Conservation (phyloP, 2,329 filamentous ascomycete species). For the Beauveria asiatica region DNA sequence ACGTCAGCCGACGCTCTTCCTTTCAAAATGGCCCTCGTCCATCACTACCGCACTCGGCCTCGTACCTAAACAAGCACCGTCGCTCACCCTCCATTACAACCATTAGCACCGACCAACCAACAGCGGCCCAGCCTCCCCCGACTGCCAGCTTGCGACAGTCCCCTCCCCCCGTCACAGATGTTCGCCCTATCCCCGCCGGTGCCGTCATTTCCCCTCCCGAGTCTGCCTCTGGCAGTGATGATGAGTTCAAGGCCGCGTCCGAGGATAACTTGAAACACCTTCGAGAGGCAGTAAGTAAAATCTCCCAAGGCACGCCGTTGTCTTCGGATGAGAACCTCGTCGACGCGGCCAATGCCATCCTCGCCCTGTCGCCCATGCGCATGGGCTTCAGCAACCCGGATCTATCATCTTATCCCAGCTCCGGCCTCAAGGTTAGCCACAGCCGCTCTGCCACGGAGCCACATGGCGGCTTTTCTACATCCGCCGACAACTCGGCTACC, state of each 20-base stretch:
- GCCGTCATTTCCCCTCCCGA: slow-evolving; percentile 89
- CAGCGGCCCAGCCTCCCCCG: slow-evolving; percentile 26
- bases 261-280: slow-evolving; percentile 56
- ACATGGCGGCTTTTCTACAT: slow-evolving; percentile 36
- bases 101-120: slow-evolving; percentile 34
- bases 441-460: slow-evolving; percentile 49
- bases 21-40: slow-evolving; percentile 43
- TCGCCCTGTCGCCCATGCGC: slow-evolving; percentile 24
- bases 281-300: slow-evolving; percentile 73
- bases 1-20: slow-evolving; percentile 50
- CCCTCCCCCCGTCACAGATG: slow-evolving; percentile 70
- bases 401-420: slow-evolving; percentile 31
- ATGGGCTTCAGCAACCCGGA: slow-evolving; percentile 40
- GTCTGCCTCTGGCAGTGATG: slow-evolving; percentile 76
- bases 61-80: slow-evolving; percentile 56
- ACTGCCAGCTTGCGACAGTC: slow-evolving; percentile 68
- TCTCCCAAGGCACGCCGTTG: slow-evolving; percentile 39
- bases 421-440: slow-evolving; percentile 34
- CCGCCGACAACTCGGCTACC: slow-evolving; percentile 40
- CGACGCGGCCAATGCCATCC: slow-evolving; percentile 14
- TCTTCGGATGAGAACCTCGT: slow-evolving; percentile 50
- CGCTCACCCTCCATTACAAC: slow-evolving; percentile 43
- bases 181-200: slow-evolving; percentile 64
- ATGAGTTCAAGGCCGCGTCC: slow-evolving; percentile 49
- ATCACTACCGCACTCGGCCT: slow-evolving; percentile 53